These are phyloP conservation scores for Mollisia scopiformis DNA, from an alignment of 2,329 filamentous ascomycete genomes.

Conservation along the genomic window DNA sequence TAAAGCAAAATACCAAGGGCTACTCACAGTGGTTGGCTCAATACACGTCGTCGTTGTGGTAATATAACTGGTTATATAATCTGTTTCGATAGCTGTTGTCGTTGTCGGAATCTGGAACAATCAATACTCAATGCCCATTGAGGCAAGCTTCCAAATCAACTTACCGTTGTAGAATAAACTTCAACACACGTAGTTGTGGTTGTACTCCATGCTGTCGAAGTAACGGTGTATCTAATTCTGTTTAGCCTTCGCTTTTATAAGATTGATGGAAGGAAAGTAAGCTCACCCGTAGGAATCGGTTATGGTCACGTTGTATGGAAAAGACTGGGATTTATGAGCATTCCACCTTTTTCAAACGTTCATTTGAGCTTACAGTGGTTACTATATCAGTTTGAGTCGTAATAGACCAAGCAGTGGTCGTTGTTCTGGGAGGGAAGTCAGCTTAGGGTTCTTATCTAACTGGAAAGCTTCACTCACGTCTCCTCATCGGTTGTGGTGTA, in stretches of 20 bases:
- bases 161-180: slow-evolving; percentile 11
- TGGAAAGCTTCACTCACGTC: background rate
- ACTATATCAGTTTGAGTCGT: slow-evolving; percentile 11
- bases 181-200: slow-evolving; percentile 3
- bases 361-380: slow-evolving; percentile 12
- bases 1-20: background rate
- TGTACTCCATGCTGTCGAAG: slow-evolving; percentile 20
- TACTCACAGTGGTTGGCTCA: slow-evolving; percentile 6
- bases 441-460: background rate
- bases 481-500: slow-evolving; percentile 3
- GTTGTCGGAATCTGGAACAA: background rate
- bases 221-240: slow-evolving; percentile 17
- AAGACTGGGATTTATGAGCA: slow-evolving; percentile 12
- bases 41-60: slow-evolving; percentile 9
- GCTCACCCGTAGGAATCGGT: slow-evolving; percentile 20
- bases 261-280: background rate
- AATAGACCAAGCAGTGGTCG: slow-evolving; percentile 10
- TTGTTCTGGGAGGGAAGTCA: background rate
- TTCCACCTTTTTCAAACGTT: background rate
- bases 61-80: slow-evolving; percentile 3
- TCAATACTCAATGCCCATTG: background rate
- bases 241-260: background rate
- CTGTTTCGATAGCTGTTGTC: background rate
- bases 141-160: background rate
- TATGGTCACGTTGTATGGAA: slow-evolving; percentile 22